Conservation (phyloP, 108 stramenopile species). For the Phaeodactylum tricornutum region DNA sequence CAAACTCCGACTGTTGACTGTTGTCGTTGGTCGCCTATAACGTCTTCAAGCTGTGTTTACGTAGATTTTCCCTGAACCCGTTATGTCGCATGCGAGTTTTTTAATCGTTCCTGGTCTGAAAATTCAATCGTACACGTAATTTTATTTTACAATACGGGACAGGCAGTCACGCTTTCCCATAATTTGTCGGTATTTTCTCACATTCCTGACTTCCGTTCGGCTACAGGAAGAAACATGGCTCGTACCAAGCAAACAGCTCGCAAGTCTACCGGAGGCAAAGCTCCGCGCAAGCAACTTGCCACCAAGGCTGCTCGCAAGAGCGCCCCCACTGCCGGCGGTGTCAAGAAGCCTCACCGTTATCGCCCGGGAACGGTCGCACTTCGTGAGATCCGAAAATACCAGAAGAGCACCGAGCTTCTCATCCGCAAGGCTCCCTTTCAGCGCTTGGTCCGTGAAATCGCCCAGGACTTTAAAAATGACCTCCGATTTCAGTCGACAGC, state of each 20-base stretch:
- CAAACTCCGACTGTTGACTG: too few relatives aligned
- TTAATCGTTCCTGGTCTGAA: too few relatives aligned
- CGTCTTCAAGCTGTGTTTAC: too few relatives aligned
- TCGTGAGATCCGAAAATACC: constrained; percentile 87
- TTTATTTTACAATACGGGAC: too few relatives aligned
- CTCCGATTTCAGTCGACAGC: constrained; percentile 86
- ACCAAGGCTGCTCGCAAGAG: constrained; percentile 69
- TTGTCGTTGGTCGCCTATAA: too few relatives aligned
- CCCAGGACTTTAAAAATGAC: constrained; percentile 70
- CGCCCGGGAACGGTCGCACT: constrained; percentile 80
- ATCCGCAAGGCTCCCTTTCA: constrained; percentile 85
- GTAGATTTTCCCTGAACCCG: too few relatives aligned
- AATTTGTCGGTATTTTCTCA: neutral
- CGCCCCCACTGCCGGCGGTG: constrained; percentile 82
- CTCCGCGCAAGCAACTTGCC: constrained; percentile 79
- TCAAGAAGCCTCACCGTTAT: constrained; percentile 81
- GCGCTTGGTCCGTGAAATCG: constrained; percentile 84
- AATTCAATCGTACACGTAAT: too few relatives aligned
- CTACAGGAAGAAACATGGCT: constrained; percentile 10
- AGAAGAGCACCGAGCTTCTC: constrained; percentile 88
- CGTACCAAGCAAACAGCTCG: constrained; percentile 87
- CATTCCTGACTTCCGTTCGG: neutral
- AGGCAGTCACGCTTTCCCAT: too few relatives aligned
- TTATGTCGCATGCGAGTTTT: too few relatives aligned
- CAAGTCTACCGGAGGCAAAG: constrained; percentile 97